phyloP scores from a whole-genome alignment of 2,329 filamentous ascomycete species.

The Aspergillus pseudotamarii region DNA sequence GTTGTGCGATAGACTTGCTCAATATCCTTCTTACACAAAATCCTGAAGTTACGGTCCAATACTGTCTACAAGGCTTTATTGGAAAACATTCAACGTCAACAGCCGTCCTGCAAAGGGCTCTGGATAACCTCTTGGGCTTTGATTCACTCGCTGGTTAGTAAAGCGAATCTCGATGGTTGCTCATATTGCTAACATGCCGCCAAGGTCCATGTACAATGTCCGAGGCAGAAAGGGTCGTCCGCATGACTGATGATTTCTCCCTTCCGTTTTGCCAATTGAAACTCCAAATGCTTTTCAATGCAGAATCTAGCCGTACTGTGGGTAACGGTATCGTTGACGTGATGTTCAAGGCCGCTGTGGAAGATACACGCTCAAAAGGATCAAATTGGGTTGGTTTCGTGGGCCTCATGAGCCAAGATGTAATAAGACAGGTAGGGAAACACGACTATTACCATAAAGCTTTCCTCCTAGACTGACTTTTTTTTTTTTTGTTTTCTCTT shows the following conservation, averaged over 20 bases:
- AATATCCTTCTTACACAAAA: constrained; percentile 38
- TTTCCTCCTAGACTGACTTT: constrained; percentile 18
- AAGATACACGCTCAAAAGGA: constrained; percentile 35
- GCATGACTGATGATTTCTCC: constrained; percentile 45
- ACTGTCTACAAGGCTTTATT: constrained; percentile 33
- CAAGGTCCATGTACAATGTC: constrained; percentile 21
- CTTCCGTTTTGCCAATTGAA: constrained; percentile 48
- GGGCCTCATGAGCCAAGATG: constrained; percentile 40
- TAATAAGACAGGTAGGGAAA: constrained; percentile 36
- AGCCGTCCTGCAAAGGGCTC: constrained; percentile 31
- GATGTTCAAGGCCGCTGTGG: constrained; percentile 44
- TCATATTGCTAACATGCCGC: constrained; percentile 12
- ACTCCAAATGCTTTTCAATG: constrained; percentile 43
- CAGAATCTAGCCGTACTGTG: constrained; percentile 29
- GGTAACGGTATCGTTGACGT: constrained; percentile 40
- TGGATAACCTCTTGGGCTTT: constrained; percentile 37
- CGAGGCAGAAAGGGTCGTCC: constrained; percentile 39
- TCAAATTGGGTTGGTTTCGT: constrained; percentile 45
- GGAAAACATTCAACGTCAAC: constrained; percentile 31
- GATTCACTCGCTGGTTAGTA: constrained; percentile 23
- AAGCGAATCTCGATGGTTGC: neutral
- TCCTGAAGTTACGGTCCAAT: constrained; percentile 30
- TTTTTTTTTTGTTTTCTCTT: neutral
- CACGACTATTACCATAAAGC: constrained; percentile 9
- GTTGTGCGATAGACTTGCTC: constrained; percentile 33